Evolutionary conservation across 1,139 yeast genomes (phyloP), one percentile per base, ranked within the genome.

Genomic region (Pichiaceae sp.): DNA sequence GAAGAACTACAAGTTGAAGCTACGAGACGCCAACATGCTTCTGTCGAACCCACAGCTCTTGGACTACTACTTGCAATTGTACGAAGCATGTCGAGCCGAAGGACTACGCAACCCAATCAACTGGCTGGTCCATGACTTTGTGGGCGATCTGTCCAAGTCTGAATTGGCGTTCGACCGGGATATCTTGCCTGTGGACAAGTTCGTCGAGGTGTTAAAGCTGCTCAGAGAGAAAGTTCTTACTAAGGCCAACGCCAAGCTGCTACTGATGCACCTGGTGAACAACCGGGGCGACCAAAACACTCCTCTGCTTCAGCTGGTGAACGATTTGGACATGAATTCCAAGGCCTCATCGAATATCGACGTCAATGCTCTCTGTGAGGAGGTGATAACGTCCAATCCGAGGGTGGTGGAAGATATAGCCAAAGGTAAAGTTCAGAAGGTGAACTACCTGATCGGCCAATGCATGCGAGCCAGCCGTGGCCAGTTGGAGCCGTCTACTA

Each of bases 391-490:
- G 0, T 58, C 42, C 3, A 62, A 84, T 50, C 67, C 68, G 1
- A 73, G 70, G 16, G 74, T 82, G 14, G 82, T 82, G 7, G 60
- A 63, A 4, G 74, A 75, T 35, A 70, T 82, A 16, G 56, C 60
- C 25, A 54, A 64, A 0, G 80, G 80, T 39, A 72, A 70, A 44
- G 60, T 64, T 29, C 73, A 72, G 32, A 74, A 87, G 15, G 56
- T 89, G 21, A 84, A 87, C 50, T 87, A 68, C 50, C 63, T 91
- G 40, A 70, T 91, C 3, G 98, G 97, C 0, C 75, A 75, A 52
- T 95, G 87, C 14, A 86, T 93, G 95, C 72, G 76, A 47, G 64
- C 68, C 41, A 72, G 85, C 2, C 78, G 77, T 43, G 96, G 96
- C 2, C 75, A 70, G 46, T 68, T 78, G 4, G 63, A 68, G 31